Conservation (phyloP, 257 asterid species). For the Nemophila menziesii region DNA sequence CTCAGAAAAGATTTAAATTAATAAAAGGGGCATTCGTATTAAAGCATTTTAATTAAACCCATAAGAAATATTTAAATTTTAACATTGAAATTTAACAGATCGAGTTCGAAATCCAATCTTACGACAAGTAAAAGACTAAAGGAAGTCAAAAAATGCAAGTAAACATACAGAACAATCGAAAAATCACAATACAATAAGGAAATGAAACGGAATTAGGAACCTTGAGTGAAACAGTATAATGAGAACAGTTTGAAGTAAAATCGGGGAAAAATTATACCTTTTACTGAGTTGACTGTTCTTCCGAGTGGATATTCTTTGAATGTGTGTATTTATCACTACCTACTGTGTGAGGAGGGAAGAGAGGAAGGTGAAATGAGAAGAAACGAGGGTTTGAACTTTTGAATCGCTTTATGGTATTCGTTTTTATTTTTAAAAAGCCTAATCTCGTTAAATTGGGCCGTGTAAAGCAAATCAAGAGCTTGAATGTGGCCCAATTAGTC, state of each 20-base stretch:
- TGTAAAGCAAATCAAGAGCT: background rate
- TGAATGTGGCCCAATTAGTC: background rate
- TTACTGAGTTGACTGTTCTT: too few relatives aligned
- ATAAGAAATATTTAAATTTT: background rate
- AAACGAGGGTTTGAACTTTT: background rate
- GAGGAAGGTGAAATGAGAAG: background rate
- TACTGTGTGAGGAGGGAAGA: background rate
- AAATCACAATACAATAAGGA: background rate
- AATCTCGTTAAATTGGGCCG: too few relatives aligned
- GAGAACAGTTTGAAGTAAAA: background rate
- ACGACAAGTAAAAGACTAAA: background rate
- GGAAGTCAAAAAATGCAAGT: background rate
- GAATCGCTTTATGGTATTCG: too few relatives aligned
- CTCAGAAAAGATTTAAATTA: background rate
- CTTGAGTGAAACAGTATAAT: too few relatives aligned
- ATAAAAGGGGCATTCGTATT: background rate
- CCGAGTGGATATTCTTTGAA: background rate
- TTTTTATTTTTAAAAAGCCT: background rate
- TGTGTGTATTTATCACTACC: too few relatives aligned
- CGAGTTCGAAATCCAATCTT: background rate
- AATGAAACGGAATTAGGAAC: background rate
- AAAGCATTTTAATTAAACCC: background rate
- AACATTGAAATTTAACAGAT: conserved; percentile 7
- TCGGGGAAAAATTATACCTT: background rate
- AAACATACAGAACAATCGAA: background rate